A percentile compares a stretch with the other conserved stretches of the same genome.
Evolutionary conservation across 805 yeast species (phyloP).

Genomic region (Candida sakaeoensis): DNA sequence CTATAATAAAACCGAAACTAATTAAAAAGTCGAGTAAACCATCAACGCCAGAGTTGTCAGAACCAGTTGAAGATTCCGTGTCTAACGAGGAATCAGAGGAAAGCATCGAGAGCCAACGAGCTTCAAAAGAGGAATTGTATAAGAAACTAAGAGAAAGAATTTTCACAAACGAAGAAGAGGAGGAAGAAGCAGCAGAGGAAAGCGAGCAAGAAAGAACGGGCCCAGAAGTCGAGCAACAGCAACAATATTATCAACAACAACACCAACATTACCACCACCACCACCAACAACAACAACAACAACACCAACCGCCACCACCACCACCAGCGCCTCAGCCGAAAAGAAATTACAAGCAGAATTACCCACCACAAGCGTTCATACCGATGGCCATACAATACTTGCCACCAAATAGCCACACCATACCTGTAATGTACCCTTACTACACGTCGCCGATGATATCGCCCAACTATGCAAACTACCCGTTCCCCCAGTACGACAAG

Average conservation of each 20-base stretch:
- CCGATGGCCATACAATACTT: constrained; percentile 1
- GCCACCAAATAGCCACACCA: background rate
- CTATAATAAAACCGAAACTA: constrained; percentile 13
- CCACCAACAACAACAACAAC: background rate
- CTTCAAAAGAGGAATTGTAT: constrained; percentile 33
- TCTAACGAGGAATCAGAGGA: constrained; percentile 10
- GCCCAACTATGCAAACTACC: background rate
- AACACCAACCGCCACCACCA: constrained; percentile 2
- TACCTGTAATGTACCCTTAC: constrained; percentile 5
- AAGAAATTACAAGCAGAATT: background rate
- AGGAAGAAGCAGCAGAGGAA: constrained; percentile 15
- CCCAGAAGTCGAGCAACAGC: constrained; percentile 6
- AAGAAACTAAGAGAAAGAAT: constrained; percentile 37
- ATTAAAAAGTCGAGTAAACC: constrained; percentile 11
- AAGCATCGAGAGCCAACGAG: constrained; percentile 28
- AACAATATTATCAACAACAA: background rate
- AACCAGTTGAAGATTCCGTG: background rate
- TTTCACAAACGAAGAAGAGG: constrained; percentile 19
- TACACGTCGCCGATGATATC: constrained; percentile 3
- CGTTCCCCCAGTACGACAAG: constrained; percentile 17
- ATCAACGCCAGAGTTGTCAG: constrained; percentile 1
- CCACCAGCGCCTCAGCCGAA: background rate
- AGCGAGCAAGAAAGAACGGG: constrained; percentile 11
- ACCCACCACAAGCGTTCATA: background rate
- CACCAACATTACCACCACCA: constrained; percentile 4